phyloP scores from a whole-genome alignment of 257 asterid genomes.

The Perilla frutescens region DNA sequence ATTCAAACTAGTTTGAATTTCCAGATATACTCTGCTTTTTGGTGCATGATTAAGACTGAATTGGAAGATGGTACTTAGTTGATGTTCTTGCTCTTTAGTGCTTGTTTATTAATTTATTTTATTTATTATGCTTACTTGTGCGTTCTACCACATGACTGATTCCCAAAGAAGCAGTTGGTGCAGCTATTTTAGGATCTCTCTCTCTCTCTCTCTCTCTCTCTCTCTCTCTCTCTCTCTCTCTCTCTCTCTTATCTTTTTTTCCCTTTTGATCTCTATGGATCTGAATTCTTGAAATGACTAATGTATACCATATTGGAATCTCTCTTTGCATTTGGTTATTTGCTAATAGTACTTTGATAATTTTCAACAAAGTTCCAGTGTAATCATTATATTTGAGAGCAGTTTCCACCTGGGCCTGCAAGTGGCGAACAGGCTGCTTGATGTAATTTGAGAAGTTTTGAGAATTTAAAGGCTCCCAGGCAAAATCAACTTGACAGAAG shows the following conservation, averaged over 20 bases:
- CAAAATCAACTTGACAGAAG: constrained; percentile 8
- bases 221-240: not conserved
- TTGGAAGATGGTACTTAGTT: not conserved
- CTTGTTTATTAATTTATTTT: not conserved
- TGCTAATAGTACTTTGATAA: not conserved
- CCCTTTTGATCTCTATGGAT: not conserved
- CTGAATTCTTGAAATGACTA: constrained; percentile 18
- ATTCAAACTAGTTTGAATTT: not conserved
- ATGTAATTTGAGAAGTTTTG: constrained; percentile 7
- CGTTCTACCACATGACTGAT: not conserved
- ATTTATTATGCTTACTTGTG: not conserved
- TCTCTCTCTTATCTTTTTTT: not conserved
- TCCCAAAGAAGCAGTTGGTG: constrained; percentile 13
- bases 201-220: not conserved
- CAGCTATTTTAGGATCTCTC: constrained; percentile 21
- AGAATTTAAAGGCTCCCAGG: not conserved
- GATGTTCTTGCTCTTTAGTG: not conserved
- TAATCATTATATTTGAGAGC: not conserved
- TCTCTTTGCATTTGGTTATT: not conserved
- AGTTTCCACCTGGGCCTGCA: constrained; percentile 6
- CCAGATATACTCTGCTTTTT: constrained; percentile 11
- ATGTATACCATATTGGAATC: not conserved
- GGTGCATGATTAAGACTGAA: not conserved
- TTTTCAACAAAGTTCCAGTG: not conserved
- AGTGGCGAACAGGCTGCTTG: constrained; percentile 14